Percentiles rank a stretch among this genome's conserved stretches.
Conservation (phyloP, 768 basidiomycete genomes). For the Leccinum truebloodii region DNA sequence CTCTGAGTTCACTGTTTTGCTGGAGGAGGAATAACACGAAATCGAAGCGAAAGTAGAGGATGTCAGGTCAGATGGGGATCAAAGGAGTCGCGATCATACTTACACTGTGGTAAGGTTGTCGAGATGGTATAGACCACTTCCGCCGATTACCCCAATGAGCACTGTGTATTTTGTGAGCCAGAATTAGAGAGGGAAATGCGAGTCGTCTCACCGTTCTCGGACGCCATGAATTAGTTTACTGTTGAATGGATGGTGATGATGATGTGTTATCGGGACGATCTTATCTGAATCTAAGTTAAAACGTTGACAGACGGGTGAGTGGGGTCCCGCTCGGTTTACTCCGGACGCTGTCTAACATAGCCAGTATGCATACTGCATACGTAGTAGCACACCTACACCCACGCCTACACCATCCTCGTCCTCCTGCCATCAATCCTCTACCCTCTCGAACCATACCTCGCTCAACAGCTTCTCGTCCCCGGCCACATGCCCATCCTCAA, state of each 20-base stretch:
- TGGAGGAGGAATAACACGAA: conserved; percentile 31
- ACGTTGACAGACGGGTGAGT: not conserved
- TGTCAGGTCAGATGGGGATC: not conserved
- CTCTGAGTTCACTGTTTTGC: conserved; percentile 74
- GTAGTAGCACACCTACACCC: too few species aligned
- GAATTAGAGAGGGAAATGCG: not conserved
- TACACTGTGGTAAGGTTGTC: conserved; percentile 89
- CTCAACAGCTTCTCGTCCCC: conserved; percentile 13
- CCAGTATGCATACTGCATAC: too few species aligned
- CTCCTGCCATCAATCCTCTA: not conserved
- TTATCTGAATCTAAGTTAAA: too few species aligned
- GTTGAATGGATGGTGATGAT: not conserved
- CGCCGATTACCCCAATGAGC: conserved; percentile 87
- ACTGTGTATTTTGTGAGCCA: conserved; percentile 41
- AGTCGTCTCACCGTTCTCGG: conserved; percentile 17
- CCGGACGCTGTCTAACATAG: too few species aligned
- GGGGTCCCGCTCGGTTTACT: not conserved
- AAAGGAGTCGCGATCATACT: conserved; percentile 31
- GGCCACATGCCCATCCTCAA: conserved; percentile 23
- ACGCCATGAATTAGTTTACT: conserved; percentile 9
- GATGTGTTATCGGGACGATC: not conserved
- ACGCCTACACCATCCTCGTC: too few species aligned
- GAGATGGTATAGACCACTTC: conserved; percentile 90
- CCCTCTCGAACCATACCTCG: not conserved
- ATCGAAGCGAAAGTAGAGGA: not conserved